A percentile compares a stretch with the other conserved stretches of the same genome.
phyloP scores from a whole-genome alignment of 805 yeast species.

The Teunomyces cretensis region DNA sequence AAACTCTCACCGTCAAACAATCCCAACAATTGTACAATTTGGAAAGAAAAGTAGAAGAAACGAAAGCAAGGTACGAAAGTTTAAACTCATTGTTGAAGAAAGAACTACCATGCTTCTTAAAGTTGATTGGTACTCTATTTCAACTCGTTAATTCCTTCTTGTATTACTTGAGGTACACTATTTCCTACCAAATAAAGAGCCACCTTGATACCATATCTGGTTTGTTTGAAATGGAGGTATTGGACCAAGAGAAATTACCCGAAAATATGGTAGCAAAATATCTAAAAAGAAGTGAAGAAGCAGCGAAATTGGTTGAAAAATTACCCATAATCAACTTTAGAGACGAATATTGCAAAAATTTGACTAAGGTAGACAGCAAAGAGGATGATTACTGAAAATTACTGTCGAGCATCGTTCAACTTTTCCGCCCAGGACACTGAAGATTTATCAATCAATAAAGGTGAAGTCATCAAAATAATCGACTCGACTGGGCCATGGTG shows the following conservation, averaged over 20 bases:
- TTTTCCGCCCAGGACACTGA: slow-evolving; percentile 33
- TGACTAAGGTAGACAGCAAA: background rate
- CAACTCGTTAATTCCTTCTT: slow-evolving; percentile 29
- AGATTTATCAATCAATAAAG: slow-evolving; percentile 45
- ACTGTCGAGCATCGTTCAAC: slow-evolving; percentile 41
- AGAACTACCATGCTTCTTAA: slow-evolving; percentile 48
- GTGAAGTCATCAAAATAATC: slow-evolving; percentile 43
- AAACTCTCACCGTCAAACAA: slow-evolving; percentile 29
- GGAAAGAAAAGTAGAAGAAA: slow-evolving; percentile 25
- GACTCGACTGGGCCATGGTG: slow-evolving; percentile 36
- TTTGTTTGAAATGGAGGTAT: slow-evolving; percentile 11
- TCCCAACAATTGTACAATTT: slow-evolving; percentile 21
- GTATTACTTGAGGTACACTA: slow-evolving; percentile 39
- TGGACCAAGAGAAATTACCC: background rate
- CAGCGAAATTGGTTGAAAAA: slow-evolving; percentile 1
- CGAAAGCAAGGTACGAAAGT: slow-evolving; percentile 27
- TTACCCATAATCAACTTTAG: background rate
- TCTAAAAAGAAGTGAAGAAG: background rate
- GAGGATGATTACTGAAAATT: background rate
- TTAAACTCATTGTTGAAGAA: slow-evolving; percentile 39
- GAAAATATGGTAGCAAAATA: background rate
- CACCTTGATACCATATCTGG: slow-evolving; percentile 19
- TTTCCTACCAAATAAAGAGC: slow-evolving; percentile 27
- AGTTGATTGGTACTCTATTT: slow-evolving; percentile 28
- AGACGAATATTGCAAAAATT: background rate